phyloP scores from a whole-genome alignment of 2,329 filamentous ascomycete species.

The Monilinia laxa region DNA sequence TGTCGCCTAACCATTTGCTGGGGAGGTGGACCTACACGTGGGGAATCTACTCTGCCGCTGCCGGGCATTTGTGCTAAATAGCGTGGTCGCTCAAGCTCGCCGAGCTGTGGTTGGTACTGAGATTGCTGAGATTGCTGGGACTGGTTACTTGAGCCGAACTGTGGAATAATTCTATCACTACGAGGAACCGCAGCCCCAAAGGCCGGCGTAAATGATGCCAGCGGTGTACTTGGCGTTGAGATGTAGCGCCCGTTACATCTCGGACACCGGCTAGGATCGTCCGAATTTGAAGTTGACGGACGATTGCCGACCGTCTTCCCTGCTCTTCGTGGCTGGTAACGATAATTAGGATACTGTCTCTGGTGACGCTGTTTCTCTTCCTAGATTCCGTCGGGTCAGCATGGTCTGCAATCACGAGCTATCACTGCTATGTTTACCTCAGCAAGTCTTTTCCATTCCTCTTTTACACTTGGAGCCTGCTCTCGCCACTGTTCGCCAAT shows the following conservation, averaged over 20 bases:
- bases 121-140: background rate
- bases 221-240: slow-evolving; percentile 39
- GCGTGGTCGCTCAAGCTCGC: slow-evolving; percentile 29
- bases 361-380: slow-evolving; percentile 89
- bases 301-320: slow-evolving; percentile 35
- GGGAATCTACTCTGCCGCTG: slow-evolving; percentile 33
- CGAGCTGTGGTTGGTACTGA: slow-evolving; percentile 24
- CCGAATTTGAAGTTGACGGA: slow-evolving; percentile 39
- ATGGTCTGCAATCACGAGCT: background rate
- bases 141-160: slow-evolving; percentile 27
- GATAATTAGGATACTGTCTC: slow-evolving; percentile 87
- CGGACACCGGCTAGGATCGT: slow-evolving; percentile 59
- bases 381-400: slow-evolving; percentile 42
- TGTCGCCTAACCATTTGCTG: slow-evolving; percentile 30
- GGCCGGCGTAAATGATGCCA: slow-evolving; percentile 37
- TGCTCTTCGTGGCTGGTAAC: slow-evolving; percentile 70
- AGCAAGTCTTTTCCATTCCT: slow-evolving; percentile 83
- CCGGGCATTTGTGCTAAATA: slow-evolving; percentile 33
- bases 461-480: slow-evolving; percentile 71
- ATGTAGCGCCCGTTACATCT: slow-evolving; percentile 64
- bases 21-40: slow-evolving; percentile 30
- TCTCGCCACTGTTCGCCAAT: slow-evolving; percentile 86
- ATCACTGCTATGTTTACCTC: slow-evolving; percentile 54
- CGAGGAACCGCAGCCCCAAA: slow-evolving; percentile 26
- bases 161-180: slow-evolving; percentile 30